phyloP scores from a whole-genome alignment of 176 grass and related monocot species.

The Phoenix roebelenii region DNA sequence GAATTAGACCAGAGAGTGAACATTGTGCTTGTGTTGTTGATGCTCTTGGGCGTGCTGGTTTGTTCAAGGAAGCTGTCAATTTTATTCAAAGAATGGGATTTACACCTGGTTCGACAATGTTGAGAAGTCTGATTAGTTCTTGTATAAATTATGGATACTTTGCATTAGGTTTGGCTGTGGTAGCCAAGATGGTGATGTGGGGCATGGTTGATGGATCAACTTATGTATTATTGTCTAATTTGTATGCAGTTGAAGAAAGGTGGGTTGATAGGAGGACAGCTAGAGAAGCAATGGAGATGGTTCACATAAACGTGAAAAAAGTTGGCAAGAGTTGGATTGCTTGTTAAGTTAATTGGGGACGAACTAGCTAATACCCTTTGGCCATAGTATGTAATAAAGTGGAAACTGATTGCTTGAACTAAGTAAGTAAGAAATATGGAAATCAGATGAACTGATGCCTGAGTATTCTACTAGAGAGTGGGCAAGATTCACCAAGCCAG shows the following conservation, averaged over 20 bases:
- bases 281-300: slow-evolving; percentile 10
- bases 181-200: slow-evolving; percentile 12
- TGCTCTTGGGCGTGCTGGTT: slow-evolving; percentile 11
- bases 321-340: slow-evolving; percentile 6
- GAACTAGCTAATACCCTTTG: too few species aligned
- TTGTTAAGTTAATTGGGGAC: background rate
- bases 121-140: slow-evolving; percentile 10
- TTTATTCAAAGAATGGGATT: slow-evolving; percentile 1
- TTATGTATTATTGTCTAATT: slow-evolving; percentile 14
- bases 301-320: background rate
- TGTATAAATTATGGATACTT: slow-evolving; percentile 6
- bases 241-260: slow-evolving; percentile 6
- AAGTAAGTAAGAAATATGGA: too few species aligned
- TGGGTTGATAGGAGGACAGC: slow-evolving; percentile 6
- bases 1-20: slow-evolving; percentile 11
- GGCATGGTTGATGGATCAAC: slow-evolving; percentile 6
- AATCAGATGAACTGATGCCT: too few species aligned
- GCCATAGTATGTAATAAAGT: too few species aligned
- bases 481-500: too few species aligned
- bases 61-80: slow-evolving; percentile 5
- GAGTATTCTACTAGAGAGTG: too few species aligned
- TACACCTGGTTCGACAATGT: slow-evolving; percentile 3
- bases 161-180: slow-evolving; percentile 8
- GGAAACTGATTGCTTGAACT: too few species aligned
- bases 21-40: slow-evolving; percentile 10